Conservation (phyloP, 345 rosid species). For the Trapa bicornis region DNA sequence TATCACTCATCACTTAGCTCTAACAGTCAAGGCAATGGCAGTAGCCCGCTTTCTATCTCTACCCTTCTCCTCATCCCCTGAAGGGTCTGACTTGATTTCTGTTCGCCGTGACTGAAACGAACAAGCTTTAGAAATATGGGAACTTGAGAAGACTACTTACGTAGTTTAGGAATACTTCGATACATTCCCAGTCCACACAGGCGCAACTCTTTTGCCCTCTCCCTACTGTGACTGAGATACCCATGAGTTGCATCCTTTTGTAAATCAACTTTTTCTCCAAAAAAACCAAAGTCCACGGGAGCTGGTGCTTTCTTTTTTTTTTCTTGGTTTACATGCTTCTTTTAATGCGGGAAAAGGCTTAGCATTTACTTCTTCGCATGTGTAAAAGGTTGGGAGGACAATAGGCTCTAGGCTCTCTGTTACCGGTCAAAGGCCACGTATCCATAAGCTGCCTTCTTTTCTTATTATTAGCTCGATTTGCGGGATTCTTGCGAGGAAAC, state of each 20-base stretch:
- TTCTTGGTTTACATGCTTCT: slow-evolving; percentile 15
- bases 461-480: slow-evolving; percentile 23
- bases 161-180: slow-evolving; percentile 1
- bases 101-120: neutral
- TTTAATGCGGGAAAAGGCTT: slow-evolving; percentile 32
- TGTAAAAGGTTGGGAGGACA: slow-evolving; percentile 18
- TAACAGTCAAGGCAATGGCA: too few species aligned
- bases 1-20: too few species aligned
- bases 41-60: neutral
- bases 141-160: slow-evolving; percentile 7
- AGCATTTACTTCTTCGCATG: slow-evolving; percentile 18
- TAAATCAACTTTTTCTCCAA: neutral
- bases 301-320: slow-evolving; percentile 13
- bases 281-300: slow-evolving; percentile 24
- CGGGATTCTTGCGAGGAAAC: slow-evolving; percentile 10
- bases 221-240: neutral
- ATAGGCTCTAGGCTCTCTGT: neutral
- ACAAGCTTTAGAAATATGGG: neutral
- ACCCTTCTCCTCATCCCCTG: neutral
- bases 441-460: slow-evolving; percentile 1
- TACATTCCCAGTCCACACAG: slow-evolving; percentile 19
- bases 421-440: neutral
- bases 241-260: neutral
- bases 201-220: neutral
- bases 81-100: neutral